Conservation (phyloP, 2,329 filamentous ascomycete genomes). For the Cryphonectria japonica region DNA sequence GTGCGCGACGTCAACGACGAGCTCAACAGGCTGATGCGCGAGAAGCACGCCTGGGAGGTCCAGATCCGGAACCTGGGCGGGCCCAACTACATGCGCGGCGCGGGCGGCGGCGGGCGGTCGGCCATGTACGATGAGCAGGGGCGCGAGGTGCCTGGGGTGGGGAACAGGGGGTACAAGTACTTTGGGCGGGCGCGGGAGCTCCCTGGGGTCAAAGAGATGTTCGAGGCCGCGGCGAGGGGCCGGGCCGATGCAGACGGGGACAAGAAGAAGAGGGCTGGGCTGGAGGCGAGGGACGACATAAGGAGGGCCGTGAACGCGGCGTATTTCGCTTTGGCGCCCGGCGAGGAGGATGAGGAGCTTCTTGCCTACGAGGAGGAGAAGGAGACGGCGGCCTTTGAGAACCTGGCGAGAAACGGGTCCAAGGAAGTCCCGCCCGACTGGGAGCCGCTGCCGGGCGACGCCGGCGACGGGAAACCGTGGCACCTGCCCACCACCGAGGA, state of each 20-base stretch:
- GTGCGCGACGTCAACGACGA: conserved; percentile 98
- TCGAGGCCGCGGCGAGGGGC: conserved; percentile 73
- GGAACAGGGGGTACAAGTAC: conserved; percentile 90
- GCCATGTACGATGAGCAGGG: conserved; percentile 72
- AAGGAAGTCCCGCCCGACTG: conserved; percentile 66
- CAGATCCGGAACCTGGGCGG: conserved; percentile 95
- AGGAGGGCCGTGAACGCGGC: conserved; percentile 83
- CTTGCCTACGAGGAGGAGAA: conserved; percentile 80
- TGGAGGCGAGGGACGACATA: conserved; percentile 71
- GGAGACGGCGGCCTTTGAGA: conserved; percentile 79
- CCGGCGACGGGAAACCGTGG: conserved; percentile 82
- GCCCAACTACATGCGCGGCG: conserved; percentile 85
- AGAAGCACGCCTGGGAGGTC: conserved; percentile 99
- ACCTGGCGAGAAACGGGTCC: conserved; percentile 58
- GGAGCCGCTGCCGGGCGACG: conserved; percentile 86
- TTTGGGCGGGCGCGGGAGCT: conserved; percentile 89
- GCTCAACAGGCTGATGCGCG: conserved; percentile 98
- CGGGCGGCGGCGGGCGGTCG: conserved; percentile 48
- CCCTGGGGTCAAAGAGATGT: conserved; percentile 94
- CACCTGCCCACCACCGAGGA: conserved; percentile 83
- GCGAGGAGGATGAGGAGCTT: conserved; percentile 85
- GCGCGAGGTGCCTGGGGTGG: conserved; percentile 70
- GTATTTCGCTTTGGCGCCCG: conserved; percentile 93
- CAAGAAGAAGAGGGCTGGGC: conserved; percentile 55
- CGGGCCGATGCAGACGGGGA: conserved; percentile 51